These are phyloP conservation scores for Eimeria acervulina DNA, from an alignment of 169 alveolate genomes.

Conservation along the genomic window DNA sequence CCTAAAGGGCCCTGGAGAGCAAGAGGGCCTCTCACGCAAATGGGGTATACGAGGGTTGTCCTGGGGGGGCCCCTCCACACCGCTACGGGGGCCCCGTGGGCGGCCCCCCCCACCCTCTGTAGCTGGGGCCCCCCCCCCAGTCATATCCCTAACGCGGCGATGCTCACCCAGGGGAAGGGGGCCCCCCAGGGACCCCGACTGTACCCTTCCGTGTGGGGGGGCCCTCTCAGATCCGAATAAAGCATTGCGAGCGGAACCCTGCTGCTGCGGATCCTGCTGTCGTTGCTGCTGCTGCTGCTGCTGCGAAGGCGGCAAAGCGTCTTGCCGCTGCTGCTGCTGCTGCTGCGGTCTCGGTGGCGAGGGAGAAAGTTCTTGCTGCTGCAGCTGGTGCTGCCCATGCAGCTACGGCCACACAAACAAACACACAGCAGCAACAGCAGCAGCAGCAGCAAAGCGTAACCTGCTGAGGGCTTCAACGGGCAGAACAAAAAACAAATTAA, in stretches of 20 bases:
- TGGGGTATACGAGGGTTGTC: constrained; percentile 16
- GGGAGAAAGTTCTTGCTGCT: constrained; percentile 46
- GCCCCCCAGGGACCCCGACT: background rate
- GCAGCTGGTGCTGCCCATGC: constrained; percentile 66
- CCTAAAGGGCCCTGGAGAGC: constrained; percentile 47
- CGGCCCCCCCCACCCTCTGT: background rate
- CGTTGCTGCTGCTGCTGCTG: constrained; percentile 33
- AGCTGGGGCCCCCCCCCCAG: constrained; percentile 7
- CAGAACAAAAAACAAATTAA: background rate
- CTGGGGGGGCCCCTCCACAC: background rate
- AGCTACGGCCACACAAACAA: constrained; percentile 60
- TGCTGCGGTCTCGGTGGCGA: constrained; percentile 47
- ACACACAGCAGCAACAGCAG: constrained; percentile 50
- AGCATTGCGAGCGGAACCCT: constrained; percentile 52
- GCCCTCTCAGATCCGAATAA: constrained; percentile 39
- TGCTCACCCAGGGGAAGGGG: constrained; percentile 34
- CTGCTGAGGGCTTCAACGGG: constrained; percentile 14
- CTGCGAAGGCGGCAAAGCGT: background rate
- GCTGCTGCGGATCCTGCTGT: constrained; percentile 33
- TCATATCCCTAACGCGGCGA: constrained; percentile 36
- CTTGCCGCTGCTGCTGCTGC: constrained; percentile 65
- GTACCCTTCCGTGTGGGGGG: background rate
- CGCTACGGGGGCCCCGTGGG: background rate
- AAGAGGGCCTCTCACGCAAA: constrained; percentile 39
- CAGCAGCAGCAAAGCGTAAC: constrained; percentile 39